Conservation (phyloP, 2,329 filamentous ascomycete genomes). For the Rhynchosporium agropyri region DNA sequence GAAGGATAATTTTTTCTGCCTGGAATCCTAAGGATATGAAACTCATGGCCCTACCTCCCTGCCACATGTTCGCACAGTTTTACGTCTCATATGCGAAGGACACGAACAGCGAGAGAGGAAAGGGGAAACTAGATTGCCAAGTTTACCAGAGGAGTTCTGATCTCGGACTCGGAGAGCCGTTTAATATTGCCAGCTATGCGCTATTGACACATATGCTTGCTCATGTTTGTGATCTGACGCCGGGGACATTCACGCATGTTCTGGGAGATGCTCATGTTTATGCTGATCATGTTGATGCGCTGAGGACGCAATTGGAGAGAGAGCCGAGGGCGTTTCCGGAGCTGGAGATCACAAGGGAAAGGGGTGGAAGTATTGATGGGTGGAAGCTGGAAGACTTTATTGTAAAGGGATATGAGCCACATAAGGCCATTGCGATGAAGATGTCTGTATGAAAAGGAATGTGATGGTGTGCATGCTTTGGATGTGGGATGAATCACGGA, state of each 20-base stretch:
- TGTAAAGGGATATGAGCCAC: slow-evolving; percentile 84
- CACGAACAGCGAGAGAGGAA: slow-evolving; percentile 44
- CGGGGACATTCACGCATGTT: slow-evolving; percentile 87
- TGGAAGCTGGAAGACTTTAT: slow-evolving; percentile 90
- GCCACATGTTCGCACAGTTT: slow-evolving; percentile 98
- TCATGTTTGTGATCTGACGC: slow-evolving; percentile 79
- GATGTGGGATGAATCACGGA: background rate
- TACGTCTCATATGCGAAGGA: slow-evolving; percentile 47
- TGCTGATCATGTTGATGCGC: slow-evolving; percentile 84
- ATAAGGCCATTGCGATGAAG: slow-evolving; percentile 95
- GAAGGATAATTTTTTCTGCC: slow-evolving; percentile 85
- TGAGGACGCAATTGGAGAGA: slow-evolving; percentile 77
- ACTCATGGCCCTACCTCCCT: slow-evolving; percentile 90
- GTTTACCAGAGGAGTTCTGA: slow-evolving; percentile 95
- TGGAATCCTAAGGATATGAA: slow-evolving; percentile 90
- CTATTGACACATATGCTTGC: slow-evolving; percentile 95
- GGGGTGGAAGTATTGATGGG: slow-evolving; percentile 79
- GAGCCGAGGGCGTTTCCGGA: slow-evolving; percentile 82
- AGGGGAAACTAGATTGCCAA: slow-evolving; percentile 80
- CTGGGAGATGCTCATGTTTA: slow-evolving; percentile 99
- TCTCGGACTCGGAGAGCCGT: slow-evolving; percentile 93
- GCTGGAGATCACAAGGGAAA: slow-evolving; percentile 69
- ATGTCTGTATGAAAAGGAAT: slow-evolving; percentile 74
- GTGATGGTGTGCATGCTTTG: background rate
- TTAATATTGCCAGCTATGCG: slow-evolving; percentile 96